phyloP scores from a whole-genome alignment of 140 eudicot genomes.

The Flaveria floridana region DNA sequence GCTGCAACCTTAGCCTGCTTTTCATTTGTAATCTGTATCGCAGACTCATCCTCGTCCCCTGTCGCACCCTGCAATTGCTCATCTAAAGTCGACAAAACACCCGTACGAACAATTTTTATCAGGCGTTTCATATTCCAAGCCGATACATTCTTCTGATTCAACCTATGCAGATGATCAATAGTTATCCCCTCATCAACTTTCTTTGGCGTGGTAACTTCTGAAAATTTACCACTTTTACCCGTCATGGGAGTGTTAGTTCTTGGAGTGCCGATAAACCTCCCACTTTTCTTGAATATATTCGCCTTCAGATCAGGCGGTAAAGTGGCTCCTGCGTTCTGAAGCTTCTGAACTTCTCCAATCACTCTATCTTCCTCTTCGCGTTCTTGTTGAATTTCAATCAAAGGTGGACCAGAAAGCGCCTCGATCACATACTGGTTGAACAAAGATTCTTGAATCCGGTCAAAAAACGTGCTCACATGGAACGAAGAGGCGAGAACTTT shows the following conservation, averaged over 20 bases:
- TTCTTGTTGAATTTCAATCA: constrained; percentile 51
- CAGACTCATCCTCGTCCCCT: constrained; percentile 61
- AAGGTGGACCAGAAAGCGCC: constrained; percentile 71
- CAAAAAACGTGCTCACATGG: constrained; percentile 85
- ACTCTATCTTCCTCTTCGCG: constrained; percentile 66
- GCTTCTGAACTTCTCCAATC: constrained; percentile 64
- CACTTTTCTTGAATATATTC: constrained; percentile 55
- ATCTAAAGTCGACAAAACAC: constrained; percentile 70
- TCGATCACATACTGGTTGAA: constrained; percentile 83
- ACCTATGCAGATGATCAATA: constrained; percentile 75
- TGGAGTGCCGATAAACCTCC: constrained; percentile 55
- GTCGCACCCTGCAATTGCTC: constrained; percentile 58
- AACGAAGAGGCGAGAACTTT: constrained; percentile 76
- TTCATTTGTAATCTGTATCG: constrained; percentile 70
- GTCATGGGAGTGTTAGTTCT: constrained; percentile 37
- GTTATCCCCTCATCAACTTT: constrained; percentile 56
- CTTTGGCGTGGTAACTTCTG: constrained; percentile 37
- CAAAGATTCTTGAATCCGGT: constrained; percentile 85
- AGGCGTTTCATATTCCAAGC: constrained; percentile 95
- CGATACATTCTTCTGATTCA: constrained; percentile 74
- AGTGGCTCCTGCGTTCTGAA: constrained; percentile 74
- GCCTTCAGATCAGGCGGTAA: constrained; percentile 76
- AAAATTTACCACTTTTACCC: constrained; percentile 50
- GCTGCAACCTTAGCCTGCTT: constrained; percentile 83
- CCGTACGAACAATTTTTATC: constrained; percentile 72